Percentiles rank a stretch among this genome's conserved stretches.
Conservation (phyloP, 2,329 filamentous ascomycete genomes). For the Sporothrix dimorphospora region DNA sequence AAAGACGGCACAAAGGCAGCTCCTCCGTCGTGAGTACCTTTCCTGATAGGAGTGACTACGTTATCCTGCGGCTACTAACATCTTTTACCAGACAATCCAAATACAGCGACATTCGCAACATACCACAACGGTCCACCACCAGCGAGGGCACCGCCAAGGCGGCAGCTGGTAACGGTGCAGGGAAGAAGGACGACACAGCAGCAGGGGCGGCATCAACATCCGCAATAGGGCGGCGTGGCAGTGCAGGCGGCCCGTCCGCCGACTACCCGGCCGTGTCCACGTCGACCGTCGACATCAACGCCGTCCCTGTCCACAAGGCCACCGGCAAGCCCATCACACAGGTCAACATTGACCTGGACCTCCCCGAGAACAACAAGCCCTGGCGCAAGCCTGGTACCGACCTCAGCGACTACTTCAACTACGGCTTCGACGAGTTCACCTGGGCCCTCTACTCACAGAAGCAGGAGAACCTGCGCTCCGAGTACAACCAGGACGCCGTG, state of each 20-base stretch:
- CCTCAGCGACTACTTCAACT: conserved; percentile 97
- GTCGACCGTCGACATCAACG: conserved; percentile 83
- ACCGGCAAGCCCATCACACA: conserved; percentile 81
- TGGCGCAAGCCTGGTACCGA: conserved; percentile 96
- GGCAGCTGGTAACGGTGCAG: conserved; percentile 40
- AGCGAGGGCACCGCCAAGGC: conserved; percentile 55
- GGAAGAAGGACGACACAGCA: conserved; percentile 51
- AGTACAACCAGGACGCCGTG: conserved; percentile 70
- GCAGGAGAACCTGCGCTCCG: conserved; percentile 76
- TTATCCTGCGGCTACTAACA: not conserved
- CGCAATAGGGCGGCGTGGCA: not conserved
- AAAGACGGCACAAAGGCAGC: conserved; percentile 66
- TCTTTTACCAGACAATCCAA: conserved; percentile 55
- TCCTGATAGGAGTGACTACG: not conserved
- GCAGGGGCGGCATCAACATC: not conserved
- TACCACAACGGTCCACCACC: conserved; percentile 61
- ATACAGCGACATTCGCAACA: conserved; percentile 68
- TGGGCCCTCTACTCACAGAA: conserved; percentile 94
- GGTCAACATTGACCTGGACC: conserved; percentile 73
- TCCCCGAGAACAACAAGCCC: conserved; percentile 83
- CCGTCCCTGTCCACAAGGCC: conserved; percentile 75
- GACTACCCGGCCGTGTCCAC: conserved; percentile 66
- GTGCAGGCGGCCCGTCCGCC: conserved; percentile 26
- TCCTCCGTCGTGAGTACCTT: conserved; percentile 56
- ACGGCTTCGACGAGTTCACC: conserved; percentile 97